phyloP scores from a whole-genome alignment of 2,329 filamentous ascomycete genomes.

The Ceratocystis eucalypticola region DNA sequence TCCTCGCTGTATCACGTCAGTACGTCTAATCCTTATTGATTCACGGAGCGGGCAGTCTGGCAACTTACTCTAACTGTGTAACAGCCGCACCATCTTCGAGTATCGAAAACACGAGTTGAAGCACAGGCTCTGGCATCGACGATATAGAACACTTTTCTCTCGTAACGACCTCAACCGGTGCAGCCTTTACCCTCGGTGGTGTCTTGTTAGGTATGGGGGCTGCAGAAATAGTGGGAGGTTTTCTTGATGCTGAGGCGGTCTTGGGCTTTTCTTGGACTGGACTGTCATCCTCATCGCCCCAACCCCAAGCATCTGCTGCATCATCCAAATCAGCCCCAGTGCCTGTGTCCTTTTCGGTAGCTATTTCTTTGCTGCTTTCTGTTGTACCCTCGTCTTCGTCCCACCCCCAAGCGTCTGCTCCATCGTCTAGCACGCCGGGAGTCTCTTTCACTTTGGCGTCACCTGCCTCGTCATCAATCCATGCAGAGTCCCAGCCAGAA shows the following conservation, averaged over 20 bases:
- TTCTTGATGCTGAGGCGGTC: neutral
- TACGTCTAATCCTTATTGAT: neutral
- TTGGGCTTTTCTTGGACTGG: neutral
- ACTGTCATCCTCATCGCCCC: slow-evolving; percentile 53
- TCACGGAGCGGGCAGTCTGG: neutral
- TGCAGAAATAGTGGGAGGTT: slow-evolving; percentile 20
- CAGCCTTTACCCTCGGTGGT: slow-evolving; percentile 21
- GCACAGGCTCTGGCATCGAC: slow-evolving; percentile 66
- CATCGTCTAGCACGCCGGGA: slow-evolving; percentile 28
- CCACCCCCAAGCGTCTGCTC: slow-evolving; percentile 71
- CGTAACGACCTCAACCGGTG: slow-evolving; percentile 55
- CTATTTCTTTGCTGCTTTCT: slow-evolving; percentile 21
- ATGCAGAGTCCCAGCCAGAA: slow-evolving; percentile 64
- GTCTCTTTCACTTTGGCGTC: slow-evolving; percentile 21
- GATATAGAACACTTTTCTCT: slow-evolving; percentile 82
- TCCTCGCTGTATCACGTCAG: slow-evolving; percentile 27
- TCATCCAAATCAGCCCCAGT: slow-evolving; percentile 32
- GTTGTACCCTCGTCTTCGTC: slow-evolving; percentile 47
- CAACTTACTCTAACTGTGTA: slow-evolving; percentile 35
- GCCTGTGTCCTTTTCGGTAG: slow-evolving; percentile 5
- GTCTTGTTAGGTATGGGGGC: slow-evolving; percentile 18
- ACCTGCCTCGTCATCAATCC: slow-evolving; percentile 49
- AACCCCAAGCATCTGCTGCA: slow-evolving; percentile 63
- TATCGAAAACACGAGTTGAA: slow-evolving; percentile 49
- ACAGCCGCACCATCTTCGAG: slow-evolving; percentile 49